Evolutionary conservation across 345 rosid genomes (phyloP).

Genomic region (Eucalyptus pauciflora): DNA sequence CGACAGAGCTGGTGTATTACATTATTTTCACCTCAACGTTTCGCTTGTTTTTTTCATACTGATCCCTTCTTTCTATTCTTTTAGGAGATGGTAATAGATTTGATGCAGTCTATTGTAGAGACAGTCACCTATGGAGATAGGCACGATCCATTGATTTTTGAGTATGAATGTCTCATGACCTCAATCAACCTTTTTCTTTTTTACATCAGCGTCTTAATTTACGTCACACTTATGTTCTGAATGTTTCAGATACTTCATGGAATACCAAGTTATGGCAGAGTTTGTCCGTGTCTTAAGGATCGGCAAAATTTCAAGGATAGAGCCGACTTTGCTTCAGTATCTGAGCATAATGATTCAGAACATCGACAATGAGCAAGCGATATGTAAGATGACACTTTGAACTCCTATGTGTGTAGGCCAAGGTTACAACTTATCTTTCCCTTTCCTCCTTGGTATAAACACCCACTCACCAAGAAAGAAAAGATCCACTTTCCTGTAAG

Average conservation of each 20-base stretch:
- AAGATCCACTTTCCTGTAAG: background rate
- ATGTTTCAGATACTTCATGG: constrained; percentile 47
- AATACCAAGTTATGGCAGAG: constrained; percentile 51
- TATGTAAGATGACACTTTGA: constrained; percentile 25
- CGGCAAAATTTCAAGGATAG: constrained; percentile 31
- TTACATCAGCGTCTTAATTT: background rate
- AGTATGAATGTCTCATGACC: constrained; percentile 11
- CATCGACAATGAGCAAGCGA: constrained; percentile 45
- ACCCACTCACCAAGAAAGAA: background rate
- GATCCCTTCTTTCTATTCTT: background rate
- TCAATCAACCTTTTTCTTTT: background rate
- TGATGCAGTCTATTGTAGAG: constrained; percentile 53
- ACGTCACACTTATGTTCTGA: background rate
- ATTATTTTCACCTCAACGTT: background rate
- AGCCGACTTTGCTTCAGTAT: constrained; percentile 52
- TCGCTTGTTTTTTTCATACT: background rate
- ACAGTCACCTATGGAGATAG: constrained; percentile 55
- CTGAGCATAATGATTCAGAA: constrained; percentile 63
- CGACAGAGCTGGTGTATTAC: background rate
- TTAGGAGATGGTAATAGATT: constrained; percentile 41
- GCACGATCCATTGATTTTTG: constrained; percentile 46
- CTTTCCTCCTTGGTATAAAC: background rate
- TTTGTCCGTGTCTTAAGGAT: constrained; percentile 43
- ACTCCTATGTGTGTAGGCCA: background rate
- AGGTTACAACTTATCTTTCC: background rate